phyloP scores from a whole-genome alignment of 2,329 filamentous ascomycete genomes.

The Aspergillus vadensis region DNA sequence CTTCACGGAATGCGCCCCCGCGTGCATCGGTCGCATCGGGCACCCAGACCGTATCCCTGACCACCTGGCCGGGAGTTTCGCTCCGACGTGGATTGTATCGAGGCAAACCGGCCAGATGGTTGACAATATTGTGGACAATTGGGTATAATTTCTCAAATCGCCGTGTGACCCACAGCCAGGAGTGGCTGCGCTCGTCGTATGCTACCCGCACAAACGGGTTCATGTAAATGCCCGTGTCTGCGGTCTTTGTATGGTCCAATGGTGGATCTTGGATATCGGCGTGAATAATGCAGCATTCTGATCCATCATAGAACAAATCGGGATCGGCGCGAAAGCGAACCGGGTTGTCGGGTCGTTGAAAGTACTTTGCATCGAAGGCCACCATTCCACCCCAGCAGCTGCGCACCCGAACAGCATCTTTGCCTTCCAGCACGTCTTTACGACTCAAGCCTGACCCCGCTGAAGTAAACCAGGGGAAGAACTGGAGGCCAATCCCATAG shows the following conservation, averaged over 20 bases:
- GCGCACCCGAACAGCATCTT: slow-evolving; percentile 63
- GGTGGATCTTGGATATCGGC: slow-evolving; percentile 47
- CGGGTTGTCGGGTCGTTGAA: slow-evolving; percentile 44
- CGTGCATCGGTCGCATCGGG: slow-evolving; percentile 23
- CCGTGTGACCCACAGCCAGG: slow-evolving; percentile 60
- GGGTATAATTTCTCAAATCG: slow-evolving; percentile 67
- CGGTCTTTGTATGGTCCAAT: slow-evolving; percentile 27
- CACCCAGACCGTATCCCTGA: slow-evolving; percentile 36
- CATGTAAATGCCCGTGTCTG: slow-evolving; percentile 64
- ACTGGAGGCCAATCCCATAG: slow-evolving; percentile 66
- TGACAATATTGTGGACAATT: slow-evolving; percentile 60
- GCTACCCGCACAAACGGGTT: slow-evolving; percentile 75
- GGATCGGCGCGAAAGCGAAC: slow-evolving; percentile 60
- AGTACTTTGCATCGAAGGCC: slow-evolving; percentile 49
- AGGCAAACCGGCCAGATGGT: slow-evolving; percentile 58
- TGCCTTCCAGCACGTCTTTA: slow-evolving; percentile 61
- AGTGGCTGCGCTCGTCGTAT: slow-evolving; percentile 60
- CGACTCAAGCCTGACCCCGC: slow-evolving; percentile 54
- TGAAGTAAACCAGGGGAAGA: slow-evolving; percentile 69
- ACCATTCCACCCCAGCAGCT: slow-evolving; percentile 79
- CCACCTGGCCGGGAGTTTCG: slow-evolving; percentile 58
- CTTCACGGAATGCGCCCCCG: slow-evolving; percentile 33
- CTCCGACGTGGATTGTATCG: slow-evolving; percentile 61
- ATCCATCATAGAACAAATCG: slow-evolving; percentile 63
- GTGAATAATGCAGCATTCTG: slow-evolving; percentile 63